phyloP scores from a whole-genome alignment of 2,329 filamentous ascomycete species.

The Penicillium sp. region DNA sequence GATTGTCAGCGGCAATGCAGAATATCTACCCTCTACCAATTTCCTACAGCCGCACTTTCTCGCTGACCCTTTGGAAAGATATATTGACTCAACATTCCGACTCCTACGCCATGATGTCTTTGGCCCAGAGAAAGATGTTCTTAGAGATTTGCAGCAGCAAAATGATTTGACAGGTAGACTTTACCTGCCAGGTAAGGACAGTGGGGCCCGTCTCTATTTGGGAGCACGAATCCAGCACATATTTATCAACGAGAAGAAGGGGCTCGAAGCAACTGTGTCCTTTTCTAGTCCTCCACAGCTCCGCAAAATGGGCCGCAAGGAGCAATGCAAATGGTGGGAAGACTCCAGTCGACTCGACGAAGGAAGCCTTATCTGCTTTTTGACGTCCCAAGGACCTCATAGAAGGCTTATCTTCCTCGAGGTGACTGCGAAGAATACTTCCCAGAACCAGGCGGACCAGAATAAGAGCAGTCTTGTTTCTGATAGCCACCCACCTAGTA shows the following conservation, averaged over 20 bases:
- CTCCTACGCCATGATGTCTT: conserved; percentile 14
- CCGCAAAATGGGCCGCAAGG: background rate
- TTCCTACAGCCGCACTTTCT: conserved; percentile 11
- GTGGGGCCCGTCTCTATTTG: conserved; percentile 5
- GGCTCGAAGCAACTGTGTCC: conserved; percentile 8
- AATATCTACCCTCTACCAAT: conserved; percentile 16
- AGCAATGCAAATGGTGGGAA: conserved; percentile 13
- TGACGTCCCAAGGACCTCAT: background rate
- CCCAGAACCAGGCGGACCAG: background rate
- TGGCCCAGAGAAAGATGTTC: conserved; percentile 5
- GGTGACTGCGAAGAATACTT: conserved; percentile 7
- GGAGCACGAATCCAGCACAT: background rate
- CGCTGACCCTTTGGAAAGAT: conserved; percentile 6
- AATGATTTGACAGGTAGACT: background rate
- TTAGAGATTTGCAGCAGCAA: conserved; percentile 8
- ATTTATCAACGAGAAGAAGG: conserved; percentile 8
- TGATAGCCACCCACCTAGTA: background rate
- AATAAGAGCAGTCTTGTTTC: conserved; percentile 9
- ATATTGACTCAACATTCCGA: conserved; percentile 14
- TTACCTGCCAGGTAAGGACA: background rate
- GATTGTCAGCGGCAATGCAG: conserved; percentile 3
- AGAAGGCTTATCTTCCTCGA: conserved; percentile 9
- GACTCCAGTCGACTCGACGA: conserved; percentile 11
- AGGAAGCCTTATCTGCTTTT: conserved; percentile 8
- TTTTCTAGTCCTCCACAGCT: conserved; percentile 1